These are phyloP conservation scores for Phaffomyces antillensis DNA, from an alignment of 805 yeast genomes.

Conservation along the genomic window DNA sequence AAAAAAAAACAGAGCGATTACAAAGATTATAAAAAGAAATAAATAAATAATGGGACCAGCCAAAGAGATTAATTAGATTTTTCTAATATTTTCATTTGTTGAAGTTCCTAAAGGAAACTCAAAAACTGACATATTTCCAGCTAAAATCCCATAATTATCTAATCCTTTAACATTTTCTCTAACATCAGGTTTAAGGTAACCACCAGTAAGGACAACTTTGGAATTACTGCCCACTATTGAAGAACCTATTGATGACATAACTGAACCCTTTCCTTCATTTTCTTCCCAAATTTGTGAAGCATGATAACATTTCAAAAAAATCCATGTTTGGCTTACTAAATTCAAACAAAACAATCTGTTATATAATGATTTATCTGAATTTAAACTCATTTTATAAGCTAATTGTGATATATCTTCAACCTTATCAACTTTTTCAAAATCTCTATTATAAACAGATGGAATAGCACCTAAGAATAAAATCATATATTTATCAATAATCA, in stretches of 20 bases:
- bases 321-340: conserved; percentile 13
- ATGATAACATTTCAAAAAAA: conserved; percentile 9
- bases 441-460: conserved; percentile 1
- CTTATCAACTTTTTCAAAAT: not conserved
- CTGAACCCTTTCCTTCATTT: not conserved
- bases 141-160: not conserved
- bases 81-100: conserved; percentile 1
- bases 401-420: conserved; percentile 13
- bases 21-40: no score
- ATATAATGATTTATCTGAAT: conserved; percentile 2
- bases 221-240: conserved; percentile 9
- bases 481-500: conserved; percentile 16
- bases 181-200: conserved; percentile 8
- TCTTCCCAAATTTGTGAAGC: not conserved
- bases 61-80: not conserved
- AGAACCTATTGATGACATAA: conserved; percentile 8
- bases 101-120: conserved; percentile 10
- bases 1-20: no score
- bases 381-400: not conserved
- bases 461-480: conserved; percentile 14
- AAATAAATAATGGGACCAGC: no score
- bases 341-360: conserved; percentile 11
- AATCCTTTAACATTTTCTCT: not conserved
- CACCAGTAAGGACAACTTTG: conserved; percentile 13
- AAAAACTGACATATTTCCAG: conserved; percentile 2